phyloP scores from a whole-genome alignment of 2,329 filamentous ascomycete species.

The Chaetothyriales sp. region DNA sequence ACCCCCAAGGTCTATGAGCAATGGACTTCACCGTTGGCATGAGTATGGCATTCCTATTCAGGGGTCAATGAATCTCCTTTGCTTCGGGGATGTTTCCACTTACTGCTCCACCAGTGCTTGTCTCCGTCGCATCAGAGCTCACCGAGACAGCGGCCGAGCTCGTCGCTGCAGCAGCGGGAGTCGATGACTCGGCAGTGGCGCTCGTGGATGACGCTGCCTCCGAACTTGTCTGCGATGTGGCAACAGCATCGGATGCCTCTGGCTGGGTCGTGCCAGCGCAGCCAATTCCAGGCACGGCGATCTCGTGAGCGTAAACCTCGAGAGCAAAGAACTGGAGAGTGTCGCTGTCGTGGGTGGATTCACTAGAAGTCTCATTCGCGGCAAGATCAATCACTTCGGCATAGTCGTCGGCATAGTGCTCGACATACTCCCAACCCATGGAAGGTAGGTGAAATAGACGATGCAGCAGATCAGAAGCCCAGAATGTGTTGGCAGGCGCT shows the following conservation, averaged over 20 bases:
- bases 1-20: not conserved
- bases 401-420: slow-evolving; percentile 49
- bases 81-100: not conserved
- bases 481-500: slow-evolving; percentile 45
- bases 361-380: slow-evolving; percentile 30
- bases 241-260: not conserved
- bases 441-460: slow-evolving; percentile 48
- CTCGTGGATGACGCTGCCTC: not conserved
- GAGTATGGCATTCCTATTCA: not conserved
- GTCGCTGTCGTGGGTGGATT: slow-evolving; percentile 43
- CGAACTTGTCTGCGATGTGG: not conserved
- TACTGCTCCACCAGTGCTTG: not conserved
- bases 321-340: slow-evolving; percentile 54
- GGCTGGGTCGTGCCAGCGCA: slow-evolving; percentile 33
- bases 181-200: not conserved
- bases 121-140: not conserved
- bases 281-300: slow-evolving; percentile 47
- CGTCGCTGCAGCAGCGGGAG: not conserved
- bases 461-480: slow-evolving; percentile 52
- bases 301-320: slow-evolving; percentile 49
- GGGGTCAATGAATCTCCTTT: not conserved
- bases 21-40: not conserved
- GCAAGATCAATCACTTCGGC: slow-evolving; percentile 40
- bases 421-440: slow-evolving; percentile 44
- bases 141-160: not conserved